Evolutionary conservation across 768 basidiomycete species (phyloP).

Genomic region (Nidularia pulvinata): DNA sequence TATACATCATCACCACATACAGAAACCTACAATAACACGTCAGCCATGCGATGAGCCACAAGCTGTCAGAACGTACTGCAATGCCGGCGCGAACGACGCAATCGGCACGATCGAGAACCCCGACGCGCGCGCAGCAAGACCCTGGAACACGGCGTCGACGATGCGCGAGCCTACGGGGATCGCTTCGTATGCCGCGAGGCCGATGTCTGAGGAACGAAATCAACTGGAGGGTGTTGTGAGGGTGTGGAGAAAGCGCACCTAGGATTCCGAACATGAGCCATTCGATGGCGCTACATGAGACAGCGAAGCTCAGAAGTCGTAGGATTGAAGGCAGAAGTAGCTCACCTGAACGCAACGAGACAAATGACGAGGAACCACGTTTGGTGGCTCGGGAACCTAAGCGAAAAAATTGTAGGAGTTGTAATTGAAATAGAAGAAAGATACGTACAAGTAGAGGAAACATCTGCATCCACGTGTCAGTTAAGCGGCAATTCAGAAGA

Average conservation of each 20-base stretch:
- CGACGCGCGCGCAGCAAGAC: slow-evolving; percentile 50
- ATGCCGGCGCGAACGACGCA: slow-evolving; percentile 58
- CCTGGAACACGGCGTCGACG: slow-evolving; percentile 52
- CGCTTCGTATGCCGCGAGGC: slow-evolving; percentile 32
- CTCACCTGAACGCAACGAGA: slow-evolving; percentile 55
- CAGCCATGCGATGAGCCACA: neutral
- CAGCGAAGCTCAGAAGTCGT: neutral
- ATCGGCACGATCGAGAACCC: slow-evolving; percentile 49
- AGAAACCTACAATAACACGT: slow-evolving; percentile 42
- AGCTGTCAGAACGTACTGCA: slow-evolving; percentile 47
- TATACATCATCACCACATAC: slow-evolving; percentile 82
- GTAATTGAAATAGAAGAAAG: neutral
- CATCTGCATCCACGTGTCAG: slow-evolving; percentile 31
- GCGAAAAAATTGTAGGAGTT: neutral
- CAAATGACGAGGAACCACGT: slow-evolving; percentile 70
- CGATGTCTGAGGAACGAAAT: slow-evolving; percentile 30
- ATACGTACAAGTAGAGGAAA: slow-evolving; percentile 57
- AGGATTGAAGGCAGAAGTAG: neutral
- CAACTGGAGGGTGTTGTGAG: neutral
- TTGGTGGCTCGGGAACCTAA: slow-evolving; percentile 71
- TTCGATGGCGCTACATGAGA: slow-evolving; percentile 51
- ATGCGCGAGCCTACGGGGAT: slow-evolving; percentile 35
- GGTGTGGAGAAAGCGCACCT: slow-evolving; percentile 22
- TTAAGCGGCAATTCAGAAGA: neutral
- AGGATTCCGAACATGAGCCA: slow-evolving; percentile 73